These are phyloP conservation scores for Asterophora lycoperdoides DNA, from an alignment of 768 basidiomycete genomes.

Conservation along the genomic window DNA sequence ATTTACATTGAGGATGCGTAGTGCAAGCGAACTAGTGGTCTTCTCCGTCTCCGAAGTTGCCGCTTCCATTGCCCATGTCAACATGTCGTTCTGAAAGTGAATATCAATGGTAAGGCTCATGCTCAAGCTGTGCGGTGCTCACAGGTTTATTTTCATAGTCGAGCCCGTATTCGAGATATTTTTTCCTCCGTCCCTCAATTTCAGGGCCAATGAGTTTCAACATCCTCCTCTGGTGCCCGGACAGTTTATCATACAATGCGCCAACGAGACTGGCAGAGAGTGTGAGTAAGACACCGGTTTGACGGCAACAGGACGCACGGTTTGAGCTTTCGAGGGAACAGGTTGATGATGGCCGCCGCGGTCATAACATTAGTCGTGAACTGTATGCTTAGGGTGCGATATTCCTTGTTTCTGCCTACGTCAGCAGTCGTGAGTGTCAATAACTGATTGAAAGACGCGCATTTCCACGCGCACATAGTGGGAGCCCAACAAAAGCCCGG, in stretches of 20 bases:
- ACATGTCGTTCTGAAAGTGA: slow-evolving; percentile 14
- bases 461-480: slow-evolving; percentile 25
- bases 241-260: slow-evolving; percentile 7
- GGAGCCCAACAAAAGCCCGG: slow-evolving; percentile 31
- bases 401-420: slow-evolving; percentile 27
- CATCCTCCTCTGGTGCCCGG: slow-evolving; percentile 4
- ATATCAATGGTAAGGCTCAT: background rate
- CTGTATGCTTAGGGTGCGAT: slow-evolving; percentile 21
- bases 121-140: too few species aligned
- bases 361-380: slow-evolving; percentile 26
- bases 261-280: slow-evolving; percentile 9
- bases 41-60: slow-evolving; percentile 8
- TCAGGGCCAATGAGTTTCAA: slow-evolving; percentile 5
- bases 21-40: slow-evolving; percentile 5
- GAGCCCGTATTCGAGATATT: slow-evolving; percentile 3
- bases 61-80: slow-evolving; percentile 19
- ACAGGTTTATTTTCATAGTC: slow-evolving; percentile 14
- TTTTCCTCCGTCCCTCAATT: slow-evolving; percentile 6
- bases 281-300: too few species aligned
- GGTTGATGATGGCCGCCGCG: slow-evolving; percentile 19
- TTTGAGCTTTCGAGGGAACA: slow-evolving; percentile 26
- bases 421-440: background rate
- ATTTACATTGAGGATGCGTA: slow-evolving; percentile 30
- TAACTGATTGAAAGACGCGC: too few species aligned
- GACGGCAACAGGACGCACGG: slow-evolving; percentile 21